Percentiles rank a stretch among this genome's conserved stretches.
Conservation (phyloP, 2,329 filamentous ascomycete species). For the Fusarium guadeloupense region DNA sequence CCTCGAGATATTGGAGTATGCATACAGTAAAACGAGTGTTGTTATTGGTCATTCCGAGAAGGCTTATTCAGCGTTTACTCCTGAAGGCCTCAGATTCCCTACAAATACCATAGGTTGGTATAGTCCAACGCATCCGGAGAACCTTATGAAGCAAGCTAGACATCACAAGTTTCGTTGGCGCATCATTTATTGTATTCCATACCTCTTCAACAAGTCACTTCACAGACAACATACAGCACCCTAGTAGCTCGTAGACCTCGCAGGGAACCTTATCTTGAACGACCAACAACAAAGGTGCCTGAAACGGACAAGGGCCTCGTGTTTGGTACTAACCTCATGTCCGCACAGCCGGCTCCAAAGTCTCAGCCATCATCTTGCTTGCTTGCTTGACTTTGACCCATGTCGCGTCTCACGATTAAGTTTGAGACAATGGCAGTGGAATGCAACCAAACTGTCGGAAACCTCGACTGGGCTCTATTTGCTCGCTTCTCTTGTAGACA, state of each 20-base stretch:
- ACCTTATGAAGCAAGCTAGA: slow-evolving; percentile 7
- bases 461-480: background rate
- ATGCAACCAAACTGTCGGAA: background rate
- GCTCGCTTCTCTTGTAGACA: background rate
- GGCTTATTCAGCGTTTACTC: background rate
- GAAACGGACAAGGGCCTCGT: background rate
- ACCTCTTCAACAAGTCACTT: background rate
- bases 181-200: background rate
- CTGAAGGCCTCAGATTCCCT: slow-evolving; percentile 3
- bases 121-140: slow-evolving; percentile 3
- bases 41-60: slow-evolving; percentile 4
- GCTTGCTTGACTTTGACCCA: background rate
- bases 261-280: slow-evolving; percentile 3
- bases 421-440: slow-evolving; percentile 5
- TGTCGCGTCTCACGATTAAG: background rate
- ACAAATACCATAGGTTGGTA: slow-evolving; percentile 4
- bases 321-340: slow-evolving; percentile 2
- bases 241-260: background rate
- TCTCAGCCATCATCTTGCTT: slow-evolving; percentile 15
- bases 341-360: background rate
- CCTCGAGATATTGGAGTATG: background rate
- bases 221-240: background rate
- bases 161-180: background rate
- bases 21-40: background rate
- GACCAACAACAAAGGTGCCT: slow-evolving; percentile 5